Conservation (phyloP, 75 land plant species). For the Sequoia sempervirens region DNA sequence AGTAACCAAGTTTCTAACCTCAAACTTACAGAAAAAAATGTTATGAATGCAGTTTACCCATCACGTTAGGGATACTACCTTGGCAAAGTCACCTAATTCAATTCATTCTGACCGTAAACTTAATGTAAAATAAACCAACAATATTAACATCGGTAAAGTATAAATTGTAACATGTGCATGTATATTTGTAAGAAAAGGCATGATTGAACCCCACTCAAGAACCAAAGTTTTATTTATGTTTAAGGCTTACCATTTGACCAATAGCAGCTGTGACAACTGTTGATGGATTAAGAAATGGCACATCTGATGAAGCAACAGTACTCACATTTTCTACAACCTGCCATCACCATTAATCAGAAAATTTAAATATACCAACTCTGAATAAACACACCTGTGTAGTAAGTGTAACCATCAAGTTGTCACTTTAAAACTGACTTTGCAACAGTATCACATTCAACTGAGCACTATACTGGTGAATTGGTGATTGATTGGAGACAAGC, state of each 20-base stretch:
- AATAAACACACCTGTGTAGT: neutral
- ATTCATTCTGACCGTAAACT: neutral
- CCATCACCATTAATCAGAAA: conserved; percentile 1
- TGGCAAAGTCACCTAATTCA: neutral
- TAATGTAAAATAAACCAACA: neutral
- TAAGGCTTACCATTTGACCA: conserved; percentile 69
- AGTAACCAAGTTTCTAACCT: neutral
- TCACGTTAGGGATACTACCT: neutral
- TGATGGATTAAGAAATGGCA: conserved; percentile 39
- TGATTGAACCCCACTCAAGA: neutral
- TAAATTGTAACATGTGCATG: neutral
- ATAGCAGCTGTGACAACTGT: conserved; percentile 47
- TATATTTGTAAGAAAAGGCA: neutral
- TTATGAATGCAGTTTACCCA: neutral
- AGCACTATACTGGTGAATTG: neutral
- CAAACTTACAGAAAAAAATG: neutral
- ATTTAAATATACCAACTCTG: neutral
- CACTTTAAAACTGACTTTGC: neutral
- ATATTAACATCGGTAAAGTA: neutral
- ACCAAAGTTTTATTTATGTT: neutral
- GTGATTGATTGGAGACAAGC: neutral
- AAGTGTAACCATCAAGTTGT: neutral
- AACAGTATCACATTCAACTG: neutral
- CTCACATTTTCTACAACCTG: conserved; percentile 70
- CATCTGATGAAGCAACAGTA: conserved; percentile 26